These are phyloP conservation scores for Rhodomyrtus psidioides DNA, from an alignment of 441 rosid genomes.

Conservation along the genomic window DNA sequence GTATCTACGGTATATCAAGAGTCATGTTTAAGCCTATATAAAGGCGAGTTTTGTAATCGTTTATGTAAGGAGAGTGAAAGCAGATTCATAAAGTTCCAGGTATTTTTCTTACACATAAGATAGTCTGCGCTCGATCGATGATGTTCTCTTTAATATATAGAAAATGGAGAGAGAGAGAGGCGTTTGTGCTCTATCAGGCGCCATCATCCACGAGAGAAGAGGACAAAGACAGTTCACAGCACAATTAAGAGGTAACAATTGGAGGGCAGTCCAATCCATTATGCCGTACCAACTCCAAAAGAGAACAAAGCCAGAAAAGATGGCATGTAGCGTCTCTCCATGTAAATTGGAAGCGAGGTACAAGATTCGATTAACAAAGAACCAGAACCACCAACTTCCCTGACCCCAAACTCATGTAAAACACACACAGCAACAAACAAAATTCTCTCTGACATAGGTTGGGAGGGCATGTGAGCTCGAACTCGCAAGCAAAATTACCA, in stretches of 20 bases:
- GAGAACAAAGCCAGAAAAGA: background rate
- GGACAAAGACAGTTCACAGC: background rate
- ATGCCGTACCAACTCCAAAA: background rate
- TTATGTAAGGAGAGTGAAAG: too few species aligned
- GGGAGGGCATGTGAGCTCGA: background rate
- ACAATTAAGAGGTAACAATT: background rate
- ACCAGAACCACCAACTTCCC: background rate
- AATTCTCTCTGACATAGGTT: background rate
- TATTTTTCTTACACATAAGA: background rate
- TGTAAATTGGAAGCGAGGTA: background rate
- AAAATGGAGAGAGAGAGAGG: background rate
- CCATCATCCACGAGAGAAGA: background rate
- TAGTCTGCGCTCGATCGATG: background rate
- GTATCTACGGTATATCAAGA: too few species aligned
- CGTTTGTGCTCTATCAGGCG: background rate
- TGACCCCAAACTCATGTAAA: background rate
- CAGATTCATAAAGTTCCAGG: too few species aligned
- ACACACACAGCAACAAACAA: background rate
- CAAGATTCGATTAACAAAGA: background rate
- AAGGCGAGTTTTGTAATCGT: too few species aligned
- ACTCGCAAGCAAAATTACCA: background rate
- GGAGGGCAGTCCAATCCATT: background rate
- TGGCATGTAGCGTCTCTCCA: background rate
- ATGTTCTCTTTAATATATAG: background rate
- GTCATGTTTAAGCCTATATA: too few species aligned